Conservation (phyloP, 2,329 filamentous ascomycete species). For the Amauroascus verrucosus region DNA sequence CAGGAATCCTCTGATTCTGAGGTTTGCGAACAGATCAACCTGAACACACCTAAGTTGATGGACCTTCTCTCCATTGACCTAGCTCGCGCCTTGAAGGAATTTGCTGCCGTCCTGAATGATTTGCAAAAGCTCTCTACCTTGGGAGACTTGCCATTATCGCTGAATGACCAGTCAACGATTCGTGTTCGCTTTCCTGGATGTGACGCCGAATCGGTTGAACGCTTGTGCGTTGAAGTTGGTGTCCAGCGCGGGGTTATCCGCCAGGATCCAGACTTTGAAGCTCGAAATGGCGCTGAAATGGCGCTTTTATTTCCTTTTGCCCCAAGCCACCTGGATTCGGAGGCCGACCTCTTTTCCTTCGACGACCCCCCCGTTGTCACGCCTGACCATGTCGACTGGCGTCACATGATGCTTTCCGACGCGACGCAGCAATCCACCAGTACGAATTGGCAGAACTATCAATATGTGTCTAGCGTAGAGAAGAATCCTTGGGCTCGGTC, state of each 20-base stretch:
- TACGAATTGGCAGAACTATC: constrained; percentile 26
- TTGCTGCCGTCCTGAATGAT: constrained; percentile 69
- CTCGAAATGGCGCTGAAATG: constrained; percentile 56
- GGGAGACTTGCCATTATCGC: constrained; percentile 71
- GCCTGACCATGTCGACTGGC: constrained; percentile 44
- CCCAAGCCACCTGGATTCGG: constrained; percentile 46
- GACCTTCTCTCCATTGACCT: constrained; percentile 83
- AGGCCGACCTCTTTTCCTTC: constrained; percentile 37
- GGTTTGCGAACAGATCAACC: constrained; percentile 43
- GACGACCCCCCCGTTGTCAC: constrained; percentile 26
- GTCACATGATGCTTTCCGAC: constrained; percentile 46
- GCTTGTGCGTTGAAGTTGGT: constrained; percentile 77
- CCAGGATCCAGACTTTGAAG: constrained; percentile 68
- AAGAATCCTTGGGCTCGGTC: constrained; percentile 47
- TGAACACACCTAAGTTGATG: constrained; percentile 75
- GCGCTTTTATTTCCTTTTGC: constrained; percentile 82
- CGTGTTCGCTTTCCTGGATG: constrained; percentile 86
- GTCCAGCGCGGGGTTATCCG: constrained; percentile 66
- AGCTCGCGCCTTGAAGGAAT: constrained; percentile 70
- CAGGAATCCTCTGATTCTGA: constrained; percentile 22
- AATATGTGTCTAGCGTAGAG: constrained; percentile 36
- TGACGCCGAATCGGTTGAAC: constrained; percentile 70
- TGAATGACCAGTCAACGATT: constrained; percentile 57
- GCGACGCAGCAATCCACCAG: constrained; percentile 1
- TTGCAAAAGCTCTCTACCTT: constrained; percentile 64